Evolutionary conservation across 176 grass and related monocot species (phyloP).

Genomic region (Zoysia japonica): DNA sequence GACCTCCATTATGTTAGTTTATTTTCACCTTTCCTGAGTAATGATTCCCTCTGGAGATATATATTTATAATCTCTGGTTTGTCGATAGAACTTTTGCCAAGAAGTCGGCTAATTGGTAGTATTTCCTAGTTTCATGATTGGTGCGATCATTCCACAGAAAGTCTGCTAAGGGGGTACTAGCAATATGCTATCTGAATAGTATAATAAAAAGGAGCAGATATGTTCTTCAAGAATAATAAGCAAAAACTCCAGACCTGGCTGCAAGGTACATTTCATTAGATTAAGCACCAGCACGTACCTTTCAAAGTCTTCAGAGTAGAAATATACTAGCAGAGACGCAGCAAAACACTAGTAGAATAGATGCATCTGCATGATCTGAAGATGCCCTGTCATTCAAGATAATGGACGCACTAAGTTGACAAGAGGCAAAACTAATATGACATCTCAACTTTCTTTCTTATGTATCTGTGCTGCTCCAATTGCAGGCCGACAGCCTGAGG

Average conservation of each 20-base stretch:
- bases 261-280: slow-evolving; percentile 26
- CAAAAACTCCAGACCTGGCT: not conserved
- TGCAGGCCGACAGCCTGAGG: slow-evolving; percentile 92
- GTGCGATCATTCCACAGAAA: slow-evolving; percentile 42
- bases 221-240: not conserved
- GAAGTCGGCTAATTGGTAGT: slow-evolving; percentile 2
- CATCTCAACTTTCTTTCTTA: slow-evolving; percentile 32
- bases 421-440: slow-evolving; percentile 37
- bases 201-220: not conserved
- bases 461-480: slow-evolving; percentile 9
- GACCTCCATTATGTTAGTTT: slow-evolving; percentile 35
- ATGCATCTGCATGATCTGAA: slow-evolving; percentile 35
- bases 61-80: not conserved
- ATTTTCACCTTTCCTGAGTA: slow-evolving; percentile 26
- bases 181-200: slow-evolving; percentile 7
- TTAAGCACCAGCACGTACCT: slow-evolving; percentile 22
- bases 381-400: slow-evolving; percentile 38
- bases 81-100: slow-evolving; percentile 8
- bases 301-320: slow-evolving; percentile 9
- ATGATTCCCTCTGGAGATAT: slow-evolving; percentile 32
- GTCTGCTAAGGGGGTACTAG: slow-evolving; percentile 1
- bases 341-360: slow-evolving; percentile 31
- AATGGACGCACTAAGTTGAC: slow-evolving; percentile 6
- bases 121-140: slow-evolving; percentile 43
- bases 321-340: slow-evolving; percentile 31